These are phyloP conservation scores for Colletotrichum destructivum DNA, from an alignment of 2,329 filamentous ascomycete genomes.

Conservation along the genomic window DNA sequence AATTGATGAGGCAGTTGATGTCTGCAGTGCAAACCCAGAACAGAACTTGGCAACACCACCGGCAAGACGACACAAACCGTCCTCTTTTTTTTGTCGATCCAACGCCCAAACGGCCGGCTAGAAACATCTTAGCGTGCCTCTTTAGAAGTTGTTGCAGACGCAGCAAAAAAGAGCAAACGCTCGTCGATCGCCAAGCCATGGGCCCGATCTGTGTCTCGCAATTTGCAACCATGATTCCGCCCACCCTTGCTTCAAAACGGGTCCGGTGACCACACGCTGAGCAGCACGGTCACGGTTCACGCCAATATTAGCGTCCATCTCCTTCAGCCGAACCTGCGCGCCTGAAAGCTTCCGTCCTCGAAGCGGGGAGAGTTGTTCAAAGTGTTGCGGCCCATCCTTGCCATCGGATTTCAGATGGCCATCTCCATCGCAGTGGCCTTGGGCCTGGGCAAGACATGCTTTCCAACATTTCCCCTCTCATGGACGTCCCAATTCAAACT, in stretches of 20 bases:
- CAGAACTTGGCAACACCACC: neutral
- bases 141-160: neutral
- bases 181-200: constrained; percentile 33
- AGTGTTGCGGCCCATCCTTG: constrained; percentile 12
- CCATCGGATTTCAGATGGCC: constrained; percentile 8
- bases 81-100: neutral
- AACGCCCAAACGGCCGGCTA: constrained; percentile 20
- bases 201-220: constrained; percentile 24
- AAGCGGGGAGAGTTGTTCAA: constrained; percentile 11
- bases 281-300: constrained; percentile 11
- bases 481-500: neutral
- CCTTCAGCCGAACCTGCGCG: constrained; percentile 24
- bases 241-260: constrained; percentile 27
- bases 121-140: neutral
- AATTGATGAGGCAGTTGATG: neutral
- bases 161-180: constrained; percentile 11
- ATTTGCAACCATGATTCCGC: constrained; percentile 5
- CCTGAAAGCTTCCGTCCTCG: constrained; percentile 5
- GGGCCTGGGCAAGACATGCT: neutral
- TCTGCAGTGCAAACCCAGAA: constrained; percentile 8
- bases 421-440: constrained; percentile 4
- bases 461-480: neutral
- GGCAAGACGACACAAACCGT: neutral
- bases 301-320: constrained; percentile 2
- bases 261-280: constrained; percentile 32